Evolutionary conservation across 306 rosid genomes (phyloP).

Genomic region (Rubus parviflorus): DNA sequence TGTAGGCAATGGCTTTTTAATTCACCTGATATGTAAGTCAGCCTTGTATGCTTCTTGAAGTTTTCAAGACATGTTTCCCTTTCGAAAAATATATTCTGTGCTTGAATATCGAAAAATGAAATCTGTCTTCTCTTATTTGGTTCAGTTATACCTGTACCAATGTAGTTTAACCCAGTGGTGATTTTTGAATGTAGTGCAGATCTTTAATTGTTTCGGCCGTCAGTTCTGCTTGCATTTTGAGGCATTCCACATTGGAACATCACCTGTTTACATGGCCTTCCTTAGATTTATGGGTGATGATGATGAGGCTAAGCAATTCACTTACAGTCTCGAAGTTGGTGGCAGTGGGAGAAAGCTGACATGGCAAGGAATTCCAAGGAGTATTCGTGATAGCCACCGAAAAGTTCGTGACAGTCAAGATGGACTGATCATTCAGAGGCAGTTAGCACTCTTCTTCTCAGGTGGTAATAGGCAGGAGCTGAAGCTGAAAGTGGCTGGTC

Average conservation of each 20-base stretch:
- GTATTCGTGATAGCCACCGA: slow-evolving; percentile 53
- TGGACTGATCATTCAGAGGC: slow-evolving; percentile 53
- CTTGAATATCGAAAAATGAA: neutral
- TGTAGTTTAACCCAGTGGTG: neutral
- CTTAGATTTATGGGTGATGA: slow-evolving; percentile 64
- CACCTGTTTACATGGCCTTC: slow-evolving; percentile 63
- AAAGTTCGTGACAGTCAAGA: slow-evolving; percentile 56
- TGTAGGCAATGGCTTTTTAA: neutral
- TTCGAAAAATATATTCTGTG: neutral
- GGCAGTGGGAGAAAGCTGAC: slow-evolving; percentile 49
- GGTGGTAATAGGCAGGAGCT: slow-evolving; percentile 47
- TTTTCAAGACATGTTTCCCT: neutral
- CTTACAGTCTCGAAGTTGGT: slow-evolving; percentile 52
- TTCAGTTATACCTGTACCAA: neutral
- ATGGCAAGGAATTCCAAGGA: slow-evolving; percentile 61
- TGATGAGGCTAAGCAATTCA: slow-evolving; percentile 51
- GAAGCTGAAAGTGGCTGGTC: slow-evolving; percentile 51
- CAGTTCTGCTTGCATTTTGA: slow-evolving; percentile 60
- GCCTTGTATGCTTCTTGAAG: neutral
- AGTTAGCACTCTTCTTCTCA: slow-evolving; percentile 50
- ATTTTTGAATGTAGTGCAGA: slow-evolving; percentile 30
- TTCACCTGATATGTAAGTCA: neutral
- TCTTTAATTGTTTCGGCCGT: slow-evolving; percentile 54
- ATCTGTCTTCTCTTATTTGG: neutral
- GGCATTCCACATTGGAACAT: slow-evolving; percentile 50